A percentile compares a stretch with the other conserved stretches of the same genome.
phyloP scores from a whole-genome alignment of 2,329 filamentous ascomycete genomes.

The Clonostachys rhizophaga region DNA sequence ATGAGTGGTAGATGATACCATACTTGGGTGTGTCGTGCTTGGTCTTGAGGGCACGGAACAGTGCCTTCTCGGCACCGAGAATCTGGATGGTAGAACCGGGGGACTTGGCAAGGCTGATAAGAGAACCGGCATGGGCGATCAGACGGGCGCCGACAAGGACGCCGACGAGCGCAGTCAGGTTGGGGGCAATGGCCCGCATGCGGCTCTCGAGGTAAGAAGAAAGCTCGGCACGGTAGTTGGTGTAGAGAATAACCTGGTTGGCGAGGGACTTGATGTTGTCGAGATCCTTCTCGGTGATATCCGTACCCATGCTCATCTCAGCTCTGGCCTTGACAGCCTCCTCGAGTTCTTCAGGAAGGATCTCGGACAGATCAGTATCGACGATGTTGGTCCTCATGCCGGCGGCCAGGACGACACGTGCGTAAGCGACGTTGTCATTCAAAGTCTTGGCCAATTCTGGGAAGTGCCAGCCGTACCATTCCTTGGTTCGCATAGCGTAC shows the following conservation, averaged over 20 bases:
- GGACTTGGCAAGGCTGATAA: slow-evolving; percentile 92
- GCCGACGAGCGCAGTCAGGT: slow-evolving; percentile 88
- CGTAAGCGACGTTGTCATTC: slow-evolving; percentile 94
- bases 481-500: slow-evolving; percentile 98
- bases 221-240: slow-evolving; percentile 84
- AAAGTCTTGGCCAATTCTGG: slow-evolving; percentile 96
- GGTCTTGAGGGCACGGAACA: slow-evolving; percentile 97
- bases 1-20: slow-evolving; percentile 88
- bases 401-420: slow-evolving; percentile 81
- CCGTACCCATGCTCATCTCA: slow-evolving; percentile 97
- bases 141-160: slow-evolving; percentile 91
- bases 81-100: slow-evolving; percentile 97
- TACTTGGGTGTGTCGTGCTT: slow-evolving; percentile 99
- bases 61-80: slow-evolving; percentile 94
- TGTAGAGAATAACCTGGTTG: slow-evolving; percentile 88
- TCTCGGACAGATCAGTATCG: slow-evolving; percentile 75
- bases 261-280: slow-evolving; percentile 89
- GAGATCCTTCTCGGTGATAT: slow-evolving; percentile 89
- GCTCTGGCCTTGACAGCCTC: slow-evolving; percentile 86
- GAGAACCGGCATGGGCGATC: slow-evolving; percentile 89
- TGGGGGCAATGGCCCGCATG: slow-evolving; percentile 96
- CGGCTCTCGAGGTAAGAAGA: slow-evolving; percentile 85
- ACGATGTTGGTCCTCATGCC: slow-evolving; percentile 82
- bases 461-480: slow-evolving; percentile 99
- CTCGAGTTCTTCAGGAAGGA: slow-evolving; percentile 95